Evolutionary conservation across 2,329 filamentous ascomycete genomes (phyloP), one percentile per base, ranked within the genome.

Genomic region (Calonectria multiphialidica): DNA sequence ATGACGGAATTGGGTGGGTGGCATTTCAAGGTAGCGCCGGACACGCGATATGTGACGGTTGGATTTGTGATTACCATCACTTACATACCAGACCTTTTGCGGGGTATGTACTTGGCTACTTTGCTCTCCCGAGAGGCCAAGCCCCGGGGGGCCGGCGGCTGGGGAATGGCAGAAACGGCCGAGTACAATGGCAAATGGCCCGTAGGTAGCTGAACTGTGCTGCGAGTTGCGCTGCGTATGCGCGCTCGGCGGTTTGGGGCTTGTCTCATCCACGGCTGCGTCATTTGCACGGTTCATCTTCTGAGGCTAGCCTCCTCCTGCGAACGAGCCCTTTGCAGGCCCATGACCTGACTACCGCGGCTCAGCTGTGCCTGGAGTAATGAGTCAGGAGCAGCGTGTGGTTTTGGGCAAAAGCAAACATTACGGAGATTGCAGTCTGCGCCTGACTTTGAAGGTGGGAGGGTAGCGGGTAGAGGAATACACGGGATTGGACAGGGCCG

Each of bases 1-100:
- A 76, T 79, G 72, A 79, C 66, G 70, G 64, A 75, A 76, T 75
- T 78, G 74, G 77, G 72, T 66, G 68, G 49, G 62, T 42, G 50
- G 62, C 44, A 61, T 59, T 57, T 35, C 18, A 21, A 5, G 7
- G 33, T 57, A 21, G 50, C 49, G 73, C 73, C 53, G 12, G 21
- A 40, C 67, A 76, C 66, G 66, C 67, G 67, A 62, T 40, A 15
- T 28, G 25, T 33, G 66, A 50, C 53, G 45, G 21, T 42, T 50
- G 53, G 28, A 59, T 23, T 62, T 57, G 55, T 63, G 47, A 49
- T 50, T 59, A 33, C 50, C 44, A 47, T n/a, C 37, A 5, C 13
- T 59, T 25, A 50, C 28, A 28, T 15, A 25, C 59, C 16, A n/a
- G 25, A n/a, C 50, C 23, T 42, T 30, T 66, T 70, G 62, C 59